Base-by-base conservation (phyloP, 331 rosid species). In the Prunus yedoensis region DNA sequence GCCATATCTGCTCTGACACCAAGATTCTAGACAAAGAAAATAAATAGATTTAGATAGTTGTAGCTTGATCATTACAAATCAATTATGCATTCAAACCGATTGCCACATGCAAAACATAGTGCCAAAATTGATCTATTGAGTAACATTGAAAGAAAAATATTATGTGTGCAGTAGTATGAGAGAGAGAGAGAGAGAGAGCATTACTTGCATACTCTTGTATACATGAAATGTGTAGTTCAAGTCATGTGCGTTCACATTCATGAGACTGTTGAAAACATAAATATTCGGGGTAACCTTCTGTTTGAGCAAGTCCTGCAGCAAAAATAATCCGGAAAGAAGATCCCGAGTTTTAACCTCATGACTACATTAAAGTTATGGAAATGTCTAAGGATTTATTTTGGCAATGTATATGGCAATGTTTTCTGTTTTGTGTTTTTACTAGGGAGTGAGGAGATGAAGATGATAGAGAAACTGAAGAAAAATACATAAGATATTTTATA, bases 181-280 rank as follows among this genome's bases (percentile, higher is more conserved):
- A 66, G 54, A 62, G 60, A 66, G 43, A 57, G 63, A n/a, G 50
- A 69, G 45, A 17, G 23, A 25, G 53, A 52, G 73, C 3, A 15
- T 80, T 86, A 94, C 98, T 84, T 86, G 91, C 95, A 90, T 89
- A 77, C 83, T 82, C 85, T 79, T 83, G 82, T 89, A 88, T 63
- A 90, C 81, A 20, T 78, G 78, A 57, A 89, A 81, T 20, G 89
- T 83, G 88, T 94, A 94, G 87, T 76, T 89, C 85, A 94, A 82
- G 74, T 94, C 97, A 80, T 74, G 89, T 76, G 95, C 83, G 51
- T 94, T 94, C 80, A 83, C 97, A 56, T 94, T 94, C 98, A 94
- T 94, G 81, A 94, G 93, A 86, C 98, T 91, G 93, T 94, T 94
- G 87, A 90, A 86, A 51, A 94, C 95, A 53, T 88, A 94, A 52